These are phyloP conservation scores for Sonneratia alba DNA, from an alignment of 345 rosid species.

Conservation along the genomic window DNA sequence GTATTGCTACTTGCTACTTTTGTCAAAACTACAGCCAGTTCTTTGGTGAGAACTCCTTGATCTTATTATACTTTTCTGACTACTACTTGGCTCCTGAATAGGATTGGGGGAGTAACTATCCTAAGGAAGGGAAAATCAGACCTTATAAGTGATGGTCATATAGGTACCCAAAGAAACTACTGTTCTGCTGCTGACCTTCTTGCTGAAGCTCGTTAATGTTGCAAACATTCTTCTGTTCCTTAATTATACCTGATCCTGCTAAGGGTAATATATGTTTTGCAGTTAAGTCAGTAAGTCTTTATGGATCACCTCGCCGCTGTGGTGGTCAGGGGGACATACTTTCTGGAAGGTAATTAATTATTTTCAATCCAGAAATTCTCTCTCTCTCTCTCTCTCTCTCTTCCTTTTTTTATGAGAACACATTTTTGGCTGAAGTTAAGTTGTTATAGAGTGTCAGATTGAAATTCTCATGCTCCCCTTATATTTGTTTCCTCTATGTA, in stretches of 20 bases:
- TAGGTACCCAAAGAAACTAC: constrained; percentile 32
- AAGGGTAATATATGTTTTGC: constrained; percentile 1
- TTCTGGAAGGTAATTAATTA: constrained; percentile 61
- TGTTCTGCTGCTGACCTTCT: background rate
- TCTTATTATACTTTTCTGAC: background rate
- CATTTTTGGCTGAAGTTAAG: background rate
- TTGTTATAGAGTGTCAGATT: background rate
- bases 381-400: no score
- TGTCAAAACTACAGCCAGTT: background rate
- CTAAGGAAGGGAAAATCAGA: constrained; percentile 78
- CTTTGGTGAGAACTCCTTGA: background rate
- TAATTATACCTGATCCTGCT: background rate
- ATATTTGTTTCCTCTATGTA: background rate
- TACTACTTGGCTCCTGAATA: constrained; percentile 12
- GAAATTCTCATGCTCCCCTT: background rate
- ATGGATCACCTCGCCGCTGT: constrained; percentile 86
- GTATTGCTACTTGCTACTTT: background rate
- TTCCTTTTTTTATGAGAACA: background rate
- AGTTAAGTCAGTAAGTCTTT: constrained; percentile 71
- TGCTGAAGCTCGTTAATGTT: background rate
- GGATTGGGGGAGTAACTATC: constrained; percentile 88
- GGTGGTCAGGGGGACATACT: constrained; percentile 99
- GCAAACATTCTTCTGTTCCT: background rate
- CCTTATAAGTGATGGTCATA: constrained; percentile 66
- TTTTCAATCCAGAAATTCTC: background rate